Evolutionary conservation across 441 rosid species (phyloP), one percentile per base, ranked within the genome.

Genomic region (Eutrema salsugineum): DNA sequence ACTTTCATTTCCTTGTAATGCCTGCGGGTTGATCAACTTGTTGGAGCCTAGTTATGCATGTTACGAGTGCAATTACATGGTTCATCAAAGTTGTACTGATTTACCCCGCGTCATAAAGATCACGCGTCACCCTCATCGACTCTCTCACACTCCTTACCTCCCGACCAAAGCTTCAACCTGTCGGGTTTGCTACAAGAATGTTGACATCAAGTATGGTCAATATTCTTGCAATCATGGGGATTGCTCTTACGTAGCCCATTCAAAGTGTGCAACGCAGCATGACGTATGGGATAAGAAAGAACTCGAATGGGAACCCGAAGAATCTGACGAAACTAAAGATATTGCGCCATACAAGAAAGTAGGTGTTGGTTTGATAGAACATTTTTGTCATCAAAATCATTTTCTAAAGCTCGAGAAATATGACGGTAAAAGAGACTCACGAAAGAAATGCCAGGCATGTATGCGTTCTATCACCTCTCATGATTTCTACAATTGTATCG

Each of bases 121-220:
- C 32, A 66, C 70, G 0, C 70, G 49, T 20, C 60, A 66, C 14
- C 36, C 33, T 5, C 79, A 76, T 33, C 57, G 57, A 6, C 39
- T 64, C 10, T 49, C 4, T 3, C 50, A 68, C 14, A 24, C 49
- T 40, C 65, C 65, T 60, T 60, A 14, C 5, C 22, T 60, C 15
- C 15, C 65, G n/a, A 19, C 49, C 49, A n/a, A 7, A n/a, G 8
- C 2, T 39, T 3, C 19, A 7, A 3, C 0, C 2, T 47, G 68
- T 14, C 51, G 38, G 7, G 2, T 63, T 8, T 63, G 56, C 32
- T 63, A 63, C 42, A 17, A 63, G 7, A 33, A 5, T 1, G 17
- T 63, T 2, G 68, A 63, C 12, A 33, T 32, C 8, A 63, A 33
- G 17, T 63, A 20, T 17, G 68, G 68, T 1, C 42, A 19, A 10